Conservation (phyloP, 2,329 filamentous ascomycete genomes). For the Harringtonia lauricola region DNA sequence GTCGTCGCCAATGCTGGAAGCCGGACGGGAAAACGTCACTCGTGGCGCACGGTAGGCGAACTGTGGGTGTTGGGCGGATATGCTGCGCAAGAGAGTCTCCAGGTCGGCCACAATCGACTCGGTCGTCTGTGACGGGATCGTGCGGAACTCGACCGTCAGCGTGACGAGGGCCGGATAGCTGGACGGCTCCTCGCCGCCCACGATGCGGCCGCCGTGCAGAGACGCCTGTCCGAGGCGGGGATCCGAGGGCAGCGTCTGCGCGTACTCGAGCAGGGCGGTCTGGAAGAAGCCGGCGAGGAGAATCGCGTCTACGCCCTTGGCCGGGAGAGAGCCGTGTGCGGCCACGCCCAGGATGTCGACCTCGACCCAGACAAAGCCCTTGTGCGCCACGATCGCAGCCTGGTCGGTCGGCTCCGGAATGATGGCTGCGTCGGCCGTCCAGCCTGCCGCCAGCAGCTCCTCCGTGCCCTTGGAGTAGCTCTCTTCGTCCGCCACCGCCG, state of each 20-base stretch:
- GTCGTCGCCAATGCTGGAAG: too few species aligned
- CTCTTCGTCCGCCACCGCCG: not conserved
- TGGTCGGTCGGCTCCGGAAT: not conserved
- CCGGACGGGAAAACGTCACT: too few species aligned
- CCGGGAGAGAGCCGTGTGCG: not conserved
- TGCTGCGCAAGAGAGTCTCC: too few species aligned
- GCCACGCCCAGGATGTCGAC: not conserved
- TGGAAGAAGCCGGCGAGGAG: not conserved
- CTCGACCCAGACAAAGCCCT: not conserved
- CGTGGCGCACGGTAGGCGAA: too few species aligned
- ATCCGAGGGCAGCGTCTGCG: too few species aligned
- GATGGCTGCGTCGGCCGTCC: not conserved
- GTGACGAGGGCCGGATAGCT: constrained; percentile 19
- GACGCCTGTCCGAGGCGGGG: too few species aligned
- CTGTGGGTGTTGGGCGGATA: too few species aligned
- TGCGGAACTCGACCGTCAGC: not conserved
- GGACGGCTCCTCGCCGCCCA: too few species aligned
- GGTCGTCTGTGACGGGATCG: not conserved
- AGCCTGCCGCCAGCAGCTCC: not conserved
- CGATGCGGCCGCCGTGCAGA: too few species aligned
- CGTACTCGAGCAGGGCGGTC: too few species aligned
- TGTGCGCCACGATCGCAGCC: not conserved
- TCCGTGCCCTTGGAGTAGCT: not conserved
- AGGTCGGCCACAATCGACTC: not conserved
- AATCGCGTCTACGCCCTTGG: not conserved